phyloP scores from a whole-genome alignment of 2,329 filamentous ascomycete genomes.

The Colletotrichum nymphaeae region DNA sequence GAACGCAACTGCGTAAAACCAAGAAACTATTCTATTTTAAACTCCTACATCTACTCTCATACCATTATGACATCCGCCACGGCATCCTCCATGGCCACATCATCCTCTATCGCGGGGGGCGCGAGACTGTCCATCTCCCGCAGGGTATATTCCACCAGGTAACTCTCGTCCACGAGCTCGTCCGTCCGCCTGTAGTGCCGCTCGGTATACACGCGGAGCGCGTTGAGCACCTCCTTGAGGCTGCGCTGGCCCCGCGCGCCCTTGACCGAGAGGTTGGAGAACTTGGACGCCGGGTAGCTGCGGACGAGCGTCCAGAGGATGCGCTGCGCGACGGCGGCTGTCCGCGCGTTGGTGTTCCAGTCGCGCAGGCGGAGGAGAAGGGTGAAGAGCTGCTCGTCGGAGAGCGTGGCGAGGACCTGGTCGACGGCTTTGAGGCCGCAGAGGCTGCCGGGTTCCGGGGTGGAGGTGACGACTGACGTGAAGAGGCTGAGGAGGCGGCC shows the following conservation, averaged over 20 bases:
- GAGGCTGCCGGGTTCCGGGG: slow-evolving; percentile 71
- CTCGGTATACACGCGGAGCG: slow-evolving; percentile 91
- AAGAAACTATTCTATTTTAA: background rate
- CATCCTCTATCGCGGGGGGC: slow-evolving; percentile 55
- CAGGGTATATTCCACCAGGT: slow-evolving; percentile 91
- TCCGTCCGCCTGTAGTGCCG: slow-evolving; percentile 91
- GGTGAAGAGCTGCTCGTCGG: slow-evolving; percentile 86
- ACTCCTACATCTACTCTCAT: background rate
- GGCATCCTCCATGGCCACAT: slow-evolving; percentile 43
- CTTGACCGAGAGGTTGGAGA: slow-evolving; percentile 76
- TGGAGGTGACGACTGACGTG: slow-evolving; percentile 77
- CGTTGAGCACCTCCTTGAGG: slow-evolving; percentile 86
- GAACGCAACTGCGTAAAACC: too few species aligned
- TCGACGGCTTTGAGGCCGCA: slow-evolving; percentile 80
- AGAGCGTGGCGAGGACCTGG: slow-evolving; percentile 81
- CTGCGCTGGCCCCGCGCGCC: slow-evolving; percentile 70
- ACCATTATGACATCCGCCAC: slow-evolving; percentile 54
- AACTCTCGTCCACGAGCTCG: slow-evolving; percentile 93
- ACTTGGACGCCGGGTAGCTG: slow-evolving; percentile 81
- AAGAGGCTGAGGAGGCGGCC: slow-evolving; percentile 87
- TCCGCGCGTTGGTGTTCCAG: slow-evolving; percentile 97
- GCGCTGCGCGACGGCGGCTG: slow-evolving; percentile 85
- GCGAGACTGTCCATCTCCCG: slow-evolving; percentile 87
- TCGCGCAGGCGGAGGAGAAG: slow-evolving; percentile 87
- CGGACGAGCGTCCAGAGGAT: slow-evolving; percentile 84